Conservation (phyloP, 129 eudicot species). For the Arctium lappa region DNA sequence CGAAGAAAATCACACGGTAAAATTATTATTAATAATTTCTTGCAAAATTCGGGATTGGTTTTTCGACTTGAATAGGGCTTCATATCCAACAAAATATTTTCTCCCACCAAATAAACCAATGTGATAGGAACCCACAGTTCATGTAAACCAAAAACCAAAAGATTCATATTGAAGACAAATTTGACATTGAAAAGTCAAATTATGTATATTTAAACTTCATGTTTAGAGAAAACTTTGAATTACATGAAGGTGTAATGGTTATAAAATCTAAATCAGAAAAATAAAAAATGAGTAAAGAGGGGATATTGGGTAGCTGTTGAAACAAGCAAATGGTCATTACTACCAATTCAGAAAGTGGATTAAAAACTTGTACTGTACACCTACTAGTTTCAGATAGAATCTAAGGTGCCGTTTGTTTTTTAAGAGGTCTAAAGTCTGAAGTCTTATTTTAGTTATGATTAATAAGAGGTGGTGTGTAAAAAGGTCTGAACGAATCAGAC, state of each 20-base stretch:
- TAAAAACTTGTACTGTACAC: not conserved
- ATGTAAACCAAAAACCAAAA: no score
- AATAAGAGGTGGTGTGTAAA: no score
- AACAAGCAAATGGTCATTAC: not conserved
- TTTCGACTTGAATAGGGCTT: not conserved
- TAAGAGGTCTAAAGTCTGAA: no score
- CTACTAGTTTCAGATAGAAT: conserved; percentile 10
- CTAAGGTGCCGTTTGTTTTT: no score
- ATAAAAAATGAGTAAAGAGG: not conserved
- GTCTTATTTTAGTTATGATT: no score
- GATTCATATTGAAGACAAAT: not conserved
- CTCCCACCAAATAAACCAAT: not conserved
- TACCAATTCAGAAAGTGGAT: not conserved
- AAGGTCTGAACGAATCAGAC: no score
- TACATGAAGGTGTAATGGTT: not conserved
- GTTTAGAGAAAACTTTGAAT: not conserved
- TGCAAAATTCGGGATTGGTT: not conserved
- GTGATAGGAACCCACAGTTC: not conserved
- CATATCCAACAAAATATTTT: not conserved
- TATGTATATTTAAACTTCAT: not conserved
- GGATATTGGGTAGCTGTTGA: not conserved
- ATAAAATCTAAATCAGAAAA: not conserved
- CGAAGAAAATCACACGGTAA: not conserved
- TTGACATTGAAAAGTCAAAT: conserved; percentile 4
- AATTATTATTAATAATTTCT: no score